These are phyloP conservation scores for Cladosporium sp. DNA, from an alignment of 2,329 filamentous ascomycete species.

Conservation along the genomic window DNA sequence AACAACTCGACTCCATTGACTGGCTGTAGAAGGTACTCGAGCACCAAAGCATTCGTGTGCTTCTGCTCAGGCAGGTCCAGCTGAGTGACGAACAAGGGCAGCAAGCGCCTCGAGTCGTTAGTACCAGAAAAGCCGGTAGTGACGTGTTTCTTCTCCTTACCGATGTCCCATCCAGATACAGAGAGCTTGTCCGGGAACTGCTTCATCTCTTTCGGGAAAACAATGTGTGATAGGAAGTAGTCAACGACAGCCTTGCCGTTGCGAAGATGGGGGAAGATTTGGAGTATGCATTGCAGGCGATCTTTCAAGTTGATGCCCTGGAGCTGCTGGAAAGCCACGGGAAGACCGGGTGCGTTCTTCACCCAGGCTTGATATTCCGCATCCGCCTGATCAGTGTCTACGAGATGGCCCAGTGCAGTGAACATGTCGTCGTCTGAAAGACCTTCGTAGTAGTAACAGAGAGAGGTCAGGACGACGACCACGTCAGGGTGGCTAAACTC, in stretches of 20 bases:
- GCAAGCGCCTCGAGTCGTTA: constrained; percentile 61
- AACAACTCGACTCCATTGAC: constrained; percentile 47
- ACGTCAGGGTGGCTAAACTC: constrained; percentile 72
- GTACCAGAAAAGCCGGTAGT: constrained; percentile 74
- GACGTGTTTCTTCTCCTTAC: constrained; percentile 49
- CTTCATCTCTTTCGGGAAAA: constrained; percentile 65
- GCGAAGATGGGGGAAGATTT: constrained; percentile 44
- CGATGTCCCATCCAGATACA: constrained; percentile 68
- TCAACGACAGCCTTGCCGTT: constrained; percentile 60
- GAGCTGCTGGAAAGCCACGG: constrained; percentile 24
- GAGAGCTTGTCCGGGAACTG: constrained; percentile 65
- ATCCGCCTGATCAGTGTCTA: constrained; percentile 27
- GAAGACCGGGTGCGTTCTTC: constrained; percentile 21
- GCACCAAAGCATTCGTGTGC: constrained; percentile 68
- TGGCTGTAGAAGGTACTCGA: constrained; percentile 57
- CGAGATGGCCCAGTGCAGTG: constrained; percentile 25
- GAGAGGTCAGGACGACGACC: constrained; percentile 62
- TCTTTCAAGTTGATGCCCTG: constrained; percentile 32
- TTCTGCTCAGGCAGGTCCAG: constrained; percentile 57
- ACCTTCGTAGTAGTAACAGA: constrained; percentile 68
- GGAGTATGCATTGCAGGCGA: constrained; percentile 21
- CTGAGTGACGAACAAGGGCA: constrained; percentile 64
- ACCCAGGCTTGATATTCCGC: constrained; percentile 32
- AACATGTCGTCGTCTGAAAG: constrained; percentile 51
- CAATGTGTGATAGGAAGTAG: constrained; percentile 66